These are phyloP conservation scores for Stromatinia cepivora DNA, from an alignment of 2,329 filamentous ascomycete genomes.

Conservation along the genomic window DNA sequence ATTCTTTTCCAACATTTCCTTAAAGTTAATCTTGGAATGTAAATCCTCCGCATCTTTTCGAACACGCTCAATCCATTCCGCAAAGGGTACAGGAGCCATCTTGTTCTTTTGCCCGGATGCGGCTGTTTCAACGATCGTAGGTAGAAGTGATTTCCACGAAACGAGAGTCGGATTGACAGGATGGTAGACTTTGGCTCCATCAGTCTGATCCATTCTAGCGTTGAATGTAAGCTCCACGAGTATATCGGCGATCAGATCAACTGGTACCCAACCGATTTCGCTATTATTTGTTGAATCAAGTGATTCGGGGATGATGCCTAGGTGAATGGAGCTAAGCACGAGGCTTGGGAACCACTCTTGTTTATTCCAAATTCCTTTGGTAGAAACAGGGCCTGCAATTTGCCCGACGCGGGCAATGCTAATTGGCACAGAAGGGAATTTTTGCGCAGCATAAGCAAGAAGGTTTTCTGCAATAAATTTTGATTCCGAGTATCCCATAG, in stretches of 20 bases:
- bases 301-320: background rate
- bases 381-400: conserved; percentile 44
- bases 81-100: background rate
- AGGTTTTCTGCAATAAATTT: conserved; percentile 42
- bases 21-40: background rate
- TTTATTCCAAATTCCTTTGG: background rate
- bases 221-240: background rate
- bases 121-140: background rate
- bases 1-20: background rate
- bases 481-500: conserved; percentile 35
- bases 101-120: background rate
- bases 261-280: conserved; percentile 1
- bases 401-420: conserved; percentile 50
- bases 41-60: background rate
- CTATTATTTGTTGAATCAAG: background rate
- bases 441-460: conserved; percentile 44
- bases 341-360: conserved; percentile 9
- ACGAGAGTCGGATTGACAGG: background rate
- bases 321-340: background rate
- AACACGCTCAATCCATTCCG: background rate
- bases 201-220: too few species aligned
- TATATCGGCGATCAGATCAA: conserved; percentile 2
- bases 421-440: conserved; percentile 40
- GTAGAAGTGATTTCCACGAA: background rate
- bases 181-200: background rate